Conservation (phyloP, 345 rosid species). For the Pugionium dolabratum region DNA sequence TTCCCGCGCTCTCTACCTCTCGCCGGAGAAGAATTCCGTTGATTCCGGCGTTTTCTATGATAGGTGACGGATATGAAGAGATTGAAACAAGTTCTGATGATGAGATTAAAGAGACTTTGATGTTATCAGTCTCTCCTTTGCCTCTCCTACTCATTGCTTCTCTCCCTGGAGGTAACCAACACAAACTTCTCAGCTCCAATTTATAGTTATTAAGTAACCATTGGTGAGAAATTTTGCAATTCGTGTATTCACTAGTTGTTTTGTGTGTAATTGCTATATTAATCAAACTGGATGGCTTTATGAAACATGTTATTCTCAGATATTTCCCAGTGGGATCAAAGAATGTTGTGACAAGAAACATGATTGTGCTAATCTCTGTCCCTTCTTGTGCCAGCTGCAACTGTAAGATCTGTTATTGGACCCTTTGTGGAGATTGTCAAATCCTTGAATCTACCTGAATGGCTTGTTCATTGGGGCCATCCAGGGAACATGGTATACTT, state of each 20-base stretch:
- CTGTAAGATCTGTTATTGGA: slow-evolving; percentile 60
- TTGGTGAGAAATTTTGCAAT: background rate
- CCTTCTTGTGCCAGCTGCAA: slow-evolving; percentile 57
- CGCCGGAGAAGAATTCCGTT: slow-evolving; percentile 39
- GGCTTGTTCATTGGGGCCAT: slow-evolving; percentile 98
- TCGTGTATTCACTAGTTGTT: background rate
- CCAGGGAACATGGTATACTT: slow-evolving; percentile 84
- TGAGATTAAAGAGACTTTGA: slow-evolving; percentile 49
- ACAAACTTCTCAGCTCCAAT: slow-evolving; percentile 10
- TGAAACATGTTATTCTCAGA: background rate
- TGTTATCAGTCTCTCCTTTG: slow-evolving; percentile 70
- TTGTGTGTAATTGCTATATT: background rate
- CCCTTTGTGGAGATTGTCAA: slow-evolving; percentile 85
- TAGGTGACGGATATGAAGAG: slow-evolving; percentile 9
- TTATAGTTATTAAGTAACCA: background rate
- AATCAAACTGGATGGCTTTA: background rate
- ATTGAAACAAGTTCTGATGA: slow-evolving; percentile 23
- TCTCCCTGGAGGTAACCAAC: slow-evolving; percentile 78
- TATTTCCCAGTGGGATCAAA: background rate
- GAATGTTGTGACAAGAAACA: background rate
- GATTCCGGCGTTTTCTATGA: slow-evolving; percentile 8
- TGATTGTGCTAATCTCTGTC: slow-evolving; percentile 6
- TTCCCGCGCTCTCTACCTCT: slow-evolving; percentile 25
- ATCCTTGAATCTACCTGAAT: slow-evolving; percentile 71
- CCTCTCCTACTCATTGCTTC: slow-evolving; percentile 67